Conservation (phyloP, 129 eudicot species). For the Apium graveolens region DNA sequence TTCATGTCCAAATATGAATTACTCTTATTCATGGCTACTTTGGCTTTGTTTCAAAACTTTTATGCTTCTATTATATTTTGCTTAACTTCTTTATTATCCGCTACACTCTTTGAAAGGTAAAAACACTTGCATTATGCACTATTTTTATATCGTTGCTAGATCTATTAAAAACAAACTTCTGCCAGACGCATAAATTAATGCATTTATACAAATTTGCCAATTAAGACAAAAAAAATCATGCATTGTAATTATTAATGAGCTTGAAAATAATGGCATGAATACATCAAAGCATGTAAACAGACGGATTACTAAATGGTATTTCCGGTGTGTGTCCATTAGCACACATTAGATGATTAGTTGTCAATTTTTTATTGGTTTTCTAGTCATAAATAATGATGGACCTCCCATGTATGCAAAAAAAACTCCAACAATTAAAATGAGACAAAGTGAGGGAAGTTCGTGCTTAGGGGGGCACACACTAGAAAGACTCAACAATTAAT, state of each 20-base stretch:
- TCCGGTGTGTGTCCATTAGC: too few relatives aligned
- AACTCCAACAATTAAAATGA: too few relatives aligned
- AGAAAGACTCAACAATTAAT: too few relatives aligned
- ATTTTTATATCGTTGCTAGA: too few relatives aligned
- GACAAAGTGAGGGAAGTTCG: too few relatives aligned
- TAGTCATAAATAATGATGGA: too few relatives aligned
- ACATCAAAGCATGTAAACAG: not conserved
- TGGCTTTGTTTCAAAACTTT: not conserved
- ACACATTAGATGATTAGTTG: too few relatives aligned
- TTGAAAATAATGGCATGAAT: not conserved
- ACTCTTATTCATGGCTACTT: not conserved
- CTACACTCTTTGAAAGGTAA: too few relatives aligned
- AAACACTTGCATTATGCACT: not conserved
- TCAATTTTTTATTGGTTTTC: too few relatives aligned
- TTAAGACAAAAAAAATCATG: not conserved
- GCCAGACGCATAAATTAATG: not conserved
- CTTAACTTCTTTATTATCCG: not conserved
- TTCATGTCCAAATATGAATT: not conserved
- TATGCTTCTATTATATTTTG: not conserved
- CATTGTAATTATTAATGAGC: not conserved
- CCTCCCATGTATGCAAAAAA: too few relatives aligned
- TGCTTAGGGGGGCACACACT: too few relatives aligned
- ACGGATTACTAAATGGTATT: not conserved
- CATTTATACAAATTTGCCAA: not conserved
- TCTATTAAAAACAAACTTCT: not conserved